Base-by-base conservation (phyloP, 2,329 filamentous ascomycete species). In the Neopestalotiopsis clavispora region DNA sequence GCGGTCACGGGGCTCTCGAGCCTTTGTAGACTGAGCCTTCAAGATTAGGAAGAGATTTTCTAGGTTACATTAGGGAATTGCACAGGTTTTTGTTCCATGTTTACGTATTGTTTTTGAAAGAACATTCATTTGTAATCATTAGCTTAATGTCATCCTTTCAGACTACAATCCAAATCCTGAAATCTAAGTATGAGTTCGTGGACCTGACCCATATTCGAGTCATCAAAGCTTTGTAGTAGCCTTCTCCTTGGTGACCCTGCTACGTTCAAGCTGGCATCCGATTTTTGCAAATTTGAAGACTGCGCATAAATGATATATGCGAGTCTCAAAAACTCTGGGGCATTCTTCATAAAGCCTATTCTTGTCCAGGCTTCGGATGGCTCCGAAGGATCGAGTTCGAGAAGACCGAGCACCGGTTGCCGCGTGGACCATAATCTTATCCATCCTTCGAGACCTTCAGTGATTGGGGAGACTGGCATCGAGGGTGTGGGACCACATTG, bases 241-340 rank as follows among this genome's bases (percentile, higher is more conserved):
- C 38, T 40, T n/a, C 17, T 28, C 42, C 32, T 65, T 2, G 28
- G 38, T 9, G 17, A 32, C 10, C 13, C 42, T 40, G 32, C 32
- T 13, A 30, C 3, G 14, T 30, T 59, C 32, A n/a, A 14, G 20
- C 32, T 20, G 45, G 14, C n/a, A 32, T 32, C 42, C 17, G 30
- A 20, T 20, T 56, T 20, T 32, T 23, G 65, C 20, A 28, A 13
- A 7, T 59, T 30, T 59, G 23, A 17, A 20, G 56, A 12, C 40
- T 59, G 28, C 12, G 57, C 12, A 57, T 56, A 59, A n/a, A 76
- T 71, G 20, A 76, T 71, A 1, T 73, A 68, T 38, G 75, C 74
- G 20, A 77, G 67, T 13, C 76, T 72, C 76, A 75, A 77, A 38
- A 75, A 76, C 42, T 77, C 76, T 7, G 74, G 72, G 0, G 74